Evolutionary conservation across 768 basidiomycete species (phyloP), one percentile per base, ranked within the genome.

Genomic region (Rubroboletus satanas): DNA sequence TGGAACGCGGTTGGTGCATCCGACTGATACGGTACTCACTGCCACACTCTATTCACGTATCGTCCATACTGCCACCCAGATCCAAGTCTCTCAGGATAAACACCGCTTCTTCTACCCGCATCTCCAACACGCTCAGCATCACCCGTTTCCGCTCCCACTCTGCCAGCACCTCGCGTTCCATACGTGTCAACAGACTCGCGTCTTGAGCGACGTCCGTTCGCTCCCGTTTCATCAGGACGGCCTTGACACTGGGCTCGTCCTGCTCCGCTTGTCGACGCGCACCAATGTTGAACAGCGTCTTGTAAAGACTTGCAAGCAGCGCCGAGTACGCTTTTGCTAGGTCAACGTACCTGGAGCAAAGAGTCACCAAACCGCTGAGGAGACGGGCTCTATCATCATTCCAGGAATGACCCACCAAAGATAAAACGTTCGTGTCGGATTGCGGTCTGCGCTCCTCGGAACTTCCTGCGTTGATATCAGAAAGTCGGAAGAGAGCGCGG

Each of bases 391-490:
- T 7, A 42, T 46, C 21, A 21, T 17, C 12, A 7, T 28, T 17
- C 15, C 29, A 18, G 31, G 18, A 26, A 47, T 47, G 36, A 62
- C 77, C 32, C 55, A 93, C 96, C 96, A 98, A 32, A 98, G 82
- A 74, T 91, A 98, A 69, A 93, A 90, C 45, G 88, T 94, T 26
- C 93, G 80, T 0, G 87, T 82, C 5, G 93, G 90, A 69, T 92
- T 91, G 45, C 93, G 88, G 67, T 96, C 93, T 21, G 88, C 85
- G 61, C 85, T 90, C 71, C 88, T 89, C 5, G 97, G 90, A 2
- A 98, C 87, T 71, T 98, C 95, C 74, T 97, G 93, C 11, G 89
- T 87, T 65, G 89, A 92, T 62, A 98, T 85, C 51, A 98, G 67
- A 33, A 84, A 87, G 65, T 95, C 86, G 2, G 85, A 77, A 12